Base-by-base conservation (phyloP, 805 yeast species). In the Spathaspora boniae region DNA sequence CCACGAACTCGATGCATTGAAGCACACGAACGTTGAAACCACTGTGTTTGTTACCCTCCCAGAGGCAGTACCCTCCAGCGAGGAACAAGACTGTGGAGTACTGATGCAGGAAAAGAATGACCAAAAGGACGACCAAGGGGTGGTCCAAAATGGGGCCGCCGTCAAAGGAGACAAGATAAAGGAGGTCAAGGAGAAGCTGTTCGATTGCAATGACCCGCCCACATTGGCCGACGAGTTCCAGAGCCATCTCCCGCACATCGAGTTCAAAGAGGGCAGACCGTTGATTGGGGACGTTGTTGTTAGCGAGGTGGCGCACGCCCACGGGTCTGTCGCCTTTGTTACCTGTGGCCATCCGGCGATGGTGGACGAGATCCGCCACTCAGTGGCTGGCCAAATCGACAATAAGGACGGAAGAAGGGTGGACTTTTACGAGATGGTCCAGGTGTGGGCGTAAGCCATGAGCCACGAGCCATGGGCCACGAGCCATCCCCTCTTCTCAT, bases 391-490 rank as follows among this genome's bases (percentile, higher is more conserved):
- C 27, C 52, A 70, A 38, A 52, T 78, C 36, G 58, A 63, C 26
- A 41, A 55, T 21, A 41, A 49, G 2, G 43, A 48, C 11, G 54
- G 68, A 11, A 62, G 69, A 32, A 69, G 84, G 26, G 73, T 84
- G n/a, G 88, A 82, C 43, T 80, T 78, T 49, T 80, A 67, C 50
- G 95, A 86, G 52, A 88, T 82, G 50, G 69, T 81, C 31, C 86
- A 82, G 58, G 66, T 72, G 9, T 85, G 94, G 93, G 12, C 36
- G 18, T 32, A 16, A 62, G 17, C n/a, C n/a, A n/a, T n/a, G n/a
- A n/a, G n/a, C n/a, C n/a, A n/a, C n/a, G 11, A 11, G 11, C 11
- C 25, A 11, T 22, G n/a, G n/a, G n/a, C 25, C 25, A 22, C 25
- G 11, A 22, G n/a, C n/a, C 11, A 30, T 6, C 9, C 5, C 4